Base-by-base conservation (phyloP, 441 rosid species). In the Biscutella laevigata region DNA sequence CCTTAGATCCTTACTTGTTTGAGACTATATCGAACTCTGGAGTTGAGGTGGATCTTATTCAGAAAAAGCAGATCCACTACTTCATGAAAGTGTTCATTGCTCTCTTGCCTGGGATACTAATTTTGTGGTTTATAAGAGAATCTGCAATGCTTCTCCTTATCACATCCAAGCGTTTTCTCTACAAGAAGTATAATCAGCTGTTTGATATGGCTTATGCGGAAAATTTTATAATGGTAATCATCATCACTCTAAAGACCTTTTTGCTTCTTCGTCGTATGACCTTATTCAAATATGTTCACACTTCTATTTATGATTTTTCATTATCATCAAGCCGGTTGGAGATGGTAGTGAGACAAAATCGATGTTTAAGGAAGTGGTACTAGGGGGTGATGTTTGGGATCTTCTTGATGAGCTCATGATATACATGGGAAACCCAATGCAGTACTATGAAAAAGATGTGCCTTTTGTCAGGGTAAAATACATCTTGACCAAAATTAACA, bases 311-410 rank as follows among this genome's bases (percentile, higher is more conserved):
- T 60, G 41, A 53, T 33, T 40, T 34, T 24, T 33, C 17, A 44
- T 61, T 14, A 62, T 66, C 57, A 48, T 73, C 62, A 79, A 91
- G 98, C 96, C 96, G 46, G 94, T 85, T 76, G 96, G 96, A 67
- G 78, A 83, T 71, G 83, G 62, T 53, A 82, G 87, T 57, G 87
- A 88, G 74, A 82, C 87, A 43, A 91, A 83, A 73, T 80, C 94
- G 13, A 91, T 71, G 96, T 69, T 80, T 62, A 85, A 88, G 70
- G 98, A 91, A 70, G 96, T 91, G 42, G 94, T 88, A 38, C 75
- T 91, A 56, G 98, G 98, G 14, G 98, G 95, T 59, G 98, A 88
- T 77, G 94, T 88, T 30, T 91, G 98, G 98, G 95, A 85, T 79
- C 89, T 91, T 58, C 91, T 91, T 29, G 96, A 91, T 76, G 98